Evolutionary conservation across 208 protist species (phyloP), one percentile per base, ranked within the genome.

Genomic region (Leishmania major): DNA sequence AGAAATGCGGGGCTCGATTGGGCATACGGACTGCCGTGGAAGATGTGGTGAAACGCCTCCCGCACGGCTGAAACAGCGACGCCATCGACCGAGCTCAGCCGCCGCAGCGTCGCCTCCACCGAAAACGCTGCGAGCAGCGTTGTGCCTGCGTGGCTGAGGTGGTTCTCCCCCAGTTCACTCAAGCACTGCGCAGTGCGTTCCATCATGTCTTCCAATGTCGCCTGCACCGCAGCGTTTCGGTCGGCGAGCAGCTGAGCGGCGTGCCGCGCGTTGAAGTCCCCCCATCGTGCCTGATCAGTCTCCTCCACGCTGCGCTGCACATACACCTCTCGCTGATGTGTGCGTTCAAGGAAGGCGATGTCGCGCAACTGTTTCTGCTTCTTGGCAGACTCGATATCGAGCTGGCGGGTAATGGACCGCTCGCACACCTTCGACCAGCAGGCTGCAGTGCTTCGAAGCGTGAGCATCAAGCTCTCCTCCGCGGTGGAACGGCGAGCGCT

Each of bases 391-490:
- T 92, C 91, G 28, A 87, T 87, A 78, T 90, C 78, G 28, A 91
- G 84, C 62, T 90, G 87, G 35, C 91, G 92, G 47, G 92, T 88
- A 31, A 95, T 82, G 47, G 90, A 79, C 79, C 93, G 89, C 55
- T 92, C 87, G 78, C 92, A 96, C 75, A 97, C 85, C 19, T 90
- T 43, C 31, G 93, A 86, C 92, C 95, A 95, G 91, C 93, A 97
- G 55, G 60, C 78, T 28, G 89, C 86, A 43, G 91, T 92, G 53
- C 80, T 80, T 55, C 86, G 86, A 15, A 97, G 66, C 40, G 87
- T 84, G n/a, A 78, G 59, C 31, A 93, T 80, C 28, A 97, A 73
- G 19, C 91, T 84, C 57, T 88, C 75, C 87, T 97, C 94, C 66
- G 85, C 85, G 49, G 74, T 70, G 31, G 91, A 91, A 40, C 81